Evolutionary conservation across 768 basidiomycete genomes (phyloP).

Genomic region (Lentinula guzmanii): DNA sequence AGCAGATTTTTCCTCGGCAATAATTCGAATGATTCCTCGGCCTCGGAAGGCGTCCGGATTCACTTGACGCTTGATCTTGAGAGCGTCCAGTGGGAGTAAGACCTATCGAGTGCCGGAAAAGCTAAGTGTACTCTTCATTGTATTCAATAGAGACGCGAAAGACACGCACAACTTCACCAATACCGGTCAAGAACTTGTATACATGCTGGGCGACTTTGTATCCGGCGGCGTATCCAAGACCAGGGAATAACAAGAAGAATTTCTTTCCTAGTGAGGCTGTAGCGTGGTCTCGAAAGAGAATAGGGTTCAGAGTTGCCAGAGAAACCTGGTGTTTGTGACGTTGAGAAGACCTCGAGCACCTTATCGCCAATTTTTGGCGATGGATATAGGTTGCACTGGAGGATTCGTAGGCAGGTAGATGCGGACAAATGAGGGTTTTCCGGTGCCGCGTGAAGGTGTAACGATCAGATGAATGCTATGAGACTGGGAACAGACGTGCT

Average conservation of each 20-base stretch:
- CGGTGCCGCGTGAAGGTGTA: too few relatives aligned
- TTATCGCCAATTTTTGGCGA: too few relatives aligned
- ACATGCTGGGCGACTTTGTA: conserved; percentile 94
- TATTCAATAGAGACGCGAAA: neutral
- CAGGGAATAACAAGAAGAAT: conserved; percentile 93
- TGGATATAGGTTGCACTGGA: too few relatives aligned
- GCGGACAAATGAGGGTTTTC: too few relatives aligned
- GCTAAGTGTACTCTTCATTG: neutral
- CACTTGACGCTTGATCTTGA: conserved; percentile 98
- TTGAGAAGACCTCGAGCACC: too few relatives aligned
- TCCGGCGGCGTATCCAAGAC: conserved; percentile 95
- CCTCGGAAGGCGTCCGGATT: conserved; percentile 98
- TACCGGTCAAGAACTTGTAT: conserved; percentile 89
- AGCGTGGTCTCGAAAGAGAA: conserved; percentile 87
- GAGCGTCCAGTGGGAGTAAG: conserved; percentile 91
- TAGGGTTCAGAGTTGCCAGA: conserved; percentile 52
- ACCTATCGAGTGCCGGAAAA: conserved; percentile 35
- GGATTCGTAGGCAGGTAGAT: too few relatives aligned
- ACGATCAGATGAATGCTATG: too few relatives aligned
- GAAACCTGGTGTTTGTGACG: conserved; percentile 46
- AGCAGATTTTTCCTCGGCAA: conserved; percentile 85
- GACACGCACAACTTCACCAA: conserved; percentile 86
- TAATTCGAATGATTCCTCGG: conserved; percentile 82
- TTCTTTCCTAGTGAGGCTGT: conserved; percentile 58
- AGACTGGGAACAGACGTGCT: too few relatives aligned